These are phyloP conservation scores for Lyophyllum decastes DNA, from an alignment of 768 basidiomycete species.

Conservation along the genomic window DNA sequence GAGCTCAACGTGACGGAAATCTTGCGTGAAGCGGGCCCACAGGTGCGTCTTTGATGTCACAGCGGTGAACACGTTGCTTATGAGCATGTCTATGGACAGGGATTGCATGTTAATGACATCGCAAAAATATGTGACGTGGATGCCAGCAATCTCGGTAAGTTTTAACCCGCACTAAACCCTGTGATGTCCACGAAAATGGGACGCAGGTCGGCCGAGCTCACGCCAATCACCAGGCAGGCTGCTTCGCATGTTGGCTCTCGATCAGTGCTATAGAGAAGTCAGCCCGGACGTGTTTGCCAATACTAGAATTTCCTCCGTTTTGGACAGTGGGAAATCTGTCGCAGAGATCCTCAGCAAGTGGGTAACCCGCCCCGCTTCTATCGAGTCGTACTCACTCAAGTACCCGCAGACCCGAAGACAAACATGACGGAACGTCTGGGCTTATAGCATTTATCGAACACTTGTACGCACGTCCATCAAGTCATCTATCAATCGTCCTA, in stretches of 20 bases:
- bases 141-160: slow-evolving; percentile 32
- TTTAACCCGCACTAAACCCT: no score
- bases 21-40: slow-evolving; percentile 32
- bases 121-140: slow-evolving; percentile 31
- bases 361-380: no score
- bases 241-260: slow-evolving; percentile 32
- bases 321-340: slow-evolving; percentile 31
- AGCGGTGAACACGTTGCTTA: not conserved
- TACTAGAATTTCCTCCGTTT: slow-evolving; percentile 32
- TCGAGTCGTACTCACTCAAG: no score
- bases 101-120: slow-evolving; percentile 38
- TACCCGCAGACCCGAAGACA: slow-evolving; percentile 22
- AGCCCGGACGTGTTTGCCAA: slow-evolving; percentile 35
- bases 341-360: slow-evolving; percentile 26
- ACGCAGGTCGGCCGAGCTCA: not conserved
- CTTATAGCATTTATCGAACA: slow-evolving; percentile 25
- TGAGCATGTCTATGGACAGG: slow-evolving; percentile 19
- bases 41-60: slow-evolving; percentile 17
- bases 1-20: slow-evolving; percentile 31
- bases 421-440: slow-evolving; percentile 29
- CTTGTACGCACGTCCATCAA: slow-evolving; percentile 14
- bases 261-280: slow-evolving; percentile 38
- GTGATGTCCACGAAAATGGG: no score
- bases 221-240: slow-evolving; percentile 13
- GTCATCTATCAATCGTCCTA: no score